A percentile compares a stretch with the other conserved stretches of the same genome.
These are phyloP conservation scores for Scedosporium dehoogii DNA, from an alignment of 2,329 filamentous ascomycete species.

Conservation along the genomic window DNA sequence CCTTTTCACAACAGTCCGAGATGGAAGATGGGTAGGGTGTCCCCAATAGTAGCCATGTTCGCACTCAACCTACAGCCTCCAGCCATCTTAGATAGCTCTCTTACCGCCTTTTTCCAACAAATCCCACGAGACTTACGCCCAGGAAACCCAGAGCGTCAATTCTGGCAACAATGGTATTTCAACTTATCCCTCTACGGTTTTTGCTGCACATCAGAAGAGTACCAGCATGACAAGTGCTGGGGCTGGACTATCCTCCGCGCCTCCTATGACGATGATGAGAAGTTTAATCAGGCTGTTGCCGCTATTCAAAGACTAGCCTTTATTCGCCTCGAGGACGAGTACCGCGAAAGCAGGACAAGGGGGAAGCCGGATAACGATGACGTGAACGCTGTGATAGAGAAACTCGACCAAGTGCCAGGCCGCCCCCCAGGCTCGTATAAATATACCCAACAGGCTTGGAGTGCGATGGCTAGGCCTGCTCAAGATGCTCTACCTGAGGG, in stretches of 20 bases:
- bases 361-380: conserved; percentile 1
- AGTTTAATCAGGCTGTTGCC: conserved; percentile 3
- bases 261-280: conserved; percentile 7
- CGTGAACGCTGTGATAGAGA: not conserved
- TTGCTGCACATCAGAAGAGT: conserved; percentile 1
- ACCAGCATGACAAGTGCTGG: conserved; percentile 7
- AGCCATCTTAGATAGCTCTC: conserved; percentile 8
- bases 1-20: too few species aligned
- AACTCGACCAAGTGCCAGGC: not conserved
- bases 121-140: not conserved
- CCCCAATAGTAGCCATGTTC: not conserved
- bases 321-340: conserved; percentile 2
- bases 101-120: not conserved
- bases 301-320: conserved; percentile 6
- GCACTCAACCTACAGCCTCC: not conserved
- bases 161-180: not conserved
- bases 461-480: conserved; percentile 9
- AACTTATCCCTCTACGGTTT: not conserved
- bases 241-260: conserved; percentile 7
- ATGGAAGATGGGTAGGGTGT: too few species aligned
- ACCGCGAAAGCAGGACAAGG: not conserved
- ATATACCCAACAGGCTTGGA: conserved; percentile 2
- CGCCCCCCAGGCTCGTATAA: not conserved
- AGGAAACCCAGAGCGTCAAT: not conserved
- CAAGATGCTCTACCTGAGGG: conserved; percentile 4